These are phyloP conservation scores for Colletotrichum agaves DNA, from an alignment of 2,329 filamentous ascomycete species.

Conservation along the genomic window DNA sequence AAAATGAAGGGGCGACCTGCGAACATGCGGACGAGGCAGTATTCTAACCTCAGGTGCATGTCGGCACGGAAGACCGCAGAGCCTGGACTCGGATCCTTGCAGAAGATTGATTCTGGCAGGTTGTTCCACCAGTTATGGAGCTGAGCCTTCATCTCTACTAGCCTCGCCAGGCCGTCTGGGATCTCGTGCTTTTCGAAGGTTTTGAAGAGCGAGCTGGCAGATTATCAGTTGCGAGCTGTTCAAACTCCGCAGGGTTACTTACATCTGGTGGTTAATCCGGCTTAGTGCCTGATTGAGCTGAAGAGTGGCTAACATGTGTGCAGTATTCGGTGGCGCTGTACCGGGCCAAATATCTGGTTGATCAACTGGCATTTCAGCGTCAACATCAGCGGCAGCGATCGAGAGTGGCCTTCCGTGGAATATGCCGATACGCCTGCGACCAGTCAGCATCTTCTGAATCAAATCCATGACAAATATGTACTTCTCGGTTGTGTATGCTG, in stretches of 20 bases:
- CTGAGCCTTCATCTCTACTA: conserved; percentile 50
- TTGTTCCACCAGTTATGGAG: conserved; percentile 53
- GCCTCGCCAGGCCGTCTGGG: conserved; percentile 46
- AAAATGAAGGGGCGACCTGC: conserved; percentile 65
- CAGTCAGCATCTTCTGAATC: conserved; percentile 21
- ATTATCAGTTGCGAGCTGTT: conserved; percentile 7
- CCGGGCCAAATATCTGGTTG: conserved; percentile 54
- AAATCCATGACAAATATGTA: conserved; percentile 40
- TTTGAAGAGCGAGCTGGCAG: conserved; percentile 47
- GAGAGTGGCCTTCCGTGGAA: conserved; percentile 67
- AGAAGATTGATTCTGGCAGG: conserved; percentile 46
- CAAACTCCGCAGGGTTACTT: conserved; percentile 1
- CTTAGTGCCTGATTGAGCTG: conserved; percentile 50
- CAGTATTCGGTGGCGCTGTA: conserved; percentile 54
- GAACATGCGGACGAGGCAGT: conserved; percentile 64
- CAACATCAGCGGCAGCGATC: conserved; percentile 62
- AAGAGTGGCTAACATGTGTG: conserved; percentile 58
- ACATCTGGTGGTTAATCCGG: conserved; percentile 54
- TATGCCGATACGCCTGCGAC: conserved; percentile 61
- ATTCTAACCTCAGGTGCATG: conserved; percentile 63
- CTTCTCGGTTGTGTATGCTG: conserved; percentile 66
- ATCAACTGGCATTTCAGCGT: conserved; percentile 62
- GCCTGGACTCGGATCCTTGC: conserved; percentile 52
- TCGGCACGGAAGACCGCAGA: conserved; percentile 57
- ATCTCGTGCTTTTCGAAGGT: conserved; percentile 47